Evolutionary conservation across 805 yeast species (phyloP).

Genomic region (Torulaspora franciscae): DNA sequence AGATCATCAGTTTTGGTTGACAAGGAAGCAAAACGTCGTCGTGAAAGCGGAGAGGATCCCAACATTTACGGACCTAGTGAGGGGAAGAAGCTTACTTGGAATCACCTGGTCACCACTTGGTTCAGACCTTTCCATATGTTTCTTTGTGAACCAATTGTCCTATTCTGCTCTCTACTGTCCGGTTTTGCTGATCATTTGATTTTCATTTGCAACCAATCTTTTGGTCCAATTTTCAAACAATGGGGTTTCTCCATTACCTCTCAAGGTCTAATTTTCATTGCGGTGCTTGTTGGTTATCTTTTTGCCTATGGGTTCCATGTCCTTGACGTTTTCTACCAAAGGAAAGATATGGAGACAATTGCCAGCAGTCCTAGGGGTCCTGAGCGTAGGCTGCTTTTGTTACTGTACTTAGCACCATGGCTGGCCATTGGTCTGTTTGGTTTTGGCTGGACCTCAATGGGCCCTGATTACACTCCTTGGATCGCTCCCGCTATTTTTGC

Average conservation of each 20-base stretch:
- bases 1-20: slow-evolving; percentile 8
- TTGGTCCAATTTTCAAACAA: slow-evolving; percentile 8
- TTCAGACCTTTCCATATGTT: slow-evolving; percentile 10
- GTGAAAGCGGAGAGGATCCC: slow-evolving; percentile 8
- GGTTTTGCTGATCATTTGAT: slow-evolving; percentile 11
- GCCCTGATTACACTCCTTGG: slow-evolving; percentile 10
- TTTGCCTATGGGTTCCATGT: slow-evolving; percentile 5
- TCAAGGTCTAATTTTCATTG: slow-evolving; percentile 8
- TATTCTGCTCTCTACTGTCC: slow-evolving; percentile 8
- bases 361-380: slow-evolving; percentile 8
- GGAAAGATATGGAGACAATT: neutral
- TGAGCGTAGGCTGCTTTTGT: slow-evolving; percentile 4
- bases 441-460: slow-evolving; percentile 10
- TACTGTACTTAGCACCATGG: slow-evolving; percentile 8
- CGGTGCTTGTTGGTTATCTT: slow-evolving; percentile 7
- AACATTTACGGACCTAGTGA: slow-evolving; percentile 5
- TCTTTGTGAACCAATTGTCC: slow-evolving; percentile 8
- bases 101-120: slow-evolving; percentile 5
- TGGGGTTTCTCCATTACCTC: slow-evolving; percentile 8
- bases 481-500: slow-evolving; percentile 11
- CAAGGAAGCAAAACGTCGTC: slow-evolving; percentile 9
- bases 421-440: slow-evolving; percentile 8
- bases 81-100: slow-evolving; percentile 1
- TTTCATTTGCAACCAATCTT: slow-evolving; percentile 10
- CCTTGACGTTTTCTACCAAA: slow-evolving; percentile 1